These are phyloP conservation scores for Cardamine occulta DNA, from an alignment of 345 rosid species.

Conservation along the genomic window DNA sequence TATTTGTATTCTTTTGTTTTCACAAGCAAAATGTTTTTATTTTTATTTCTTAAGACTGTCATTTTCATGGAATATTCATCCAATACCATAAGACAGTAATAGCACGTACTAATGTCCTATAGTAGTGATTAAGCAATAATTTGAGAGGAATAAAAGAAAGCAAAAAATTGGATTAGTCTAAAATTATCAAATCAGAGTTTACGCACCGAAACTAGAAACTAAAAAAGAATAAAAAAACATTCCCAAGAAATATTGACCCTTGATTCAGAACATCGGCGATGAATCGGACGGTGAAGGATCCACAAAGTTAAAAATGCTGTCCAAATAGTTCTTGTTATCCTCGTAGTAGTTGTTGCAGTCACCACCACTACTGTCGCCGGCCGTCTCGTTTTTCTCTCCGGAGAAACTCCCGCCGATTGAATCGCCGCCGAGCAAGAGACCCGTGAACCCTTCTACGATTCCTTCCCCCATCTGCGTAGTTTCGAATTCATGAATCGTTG, in stretches of 20 bases:
- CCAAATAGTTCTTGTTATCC: slow-evolving; percentile 93
- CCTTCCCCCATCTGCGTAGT: slow-evolving; percentile 31
- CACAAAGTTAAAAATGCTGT: slow-evolving; percentile 82
- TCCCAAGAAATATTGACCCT: slow-evolving; percentile 28
- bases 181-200: slow-evolving; percentile 14
- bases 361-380: slow-evolving; percentile 38
- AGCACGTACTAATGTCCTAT: background rate
- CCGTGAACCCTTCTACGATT: slow-evolving; percentile 79
- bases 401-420: slow-evolving; percentile 35
- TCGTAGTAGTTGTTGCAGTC: slow-evolving; percentile 54
- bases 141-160: background rate
- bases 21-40: background rate
- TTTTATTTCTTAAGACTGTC: background rate
- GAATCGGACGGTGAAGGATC: slow-evolving; percentile 82
- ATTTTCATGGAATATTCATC: slow-evolving; percentile 11
- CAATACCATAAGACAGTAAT: background rate
- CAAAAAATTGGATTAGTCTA: slow-evolving; percentile 19
- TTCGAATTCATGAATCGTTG: slow-evolving; percentile 41
- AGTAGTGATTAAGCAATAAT: background rate
- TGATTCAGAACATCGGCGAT: slow-evolving; percentile 45
- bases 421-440: slow-evolving; percentile 69
- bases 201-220: background rate
- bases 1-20: background rate
- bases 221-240: slow-evolving; percentile 20
- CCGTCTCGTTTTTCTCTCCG: slow-evolving; percentile 32